Evolutionary conservation across 78 protist species (phyloP), one percentile per base, ranked within the genome.

Genomic region (Dictyostelium citrinum): DNA sequence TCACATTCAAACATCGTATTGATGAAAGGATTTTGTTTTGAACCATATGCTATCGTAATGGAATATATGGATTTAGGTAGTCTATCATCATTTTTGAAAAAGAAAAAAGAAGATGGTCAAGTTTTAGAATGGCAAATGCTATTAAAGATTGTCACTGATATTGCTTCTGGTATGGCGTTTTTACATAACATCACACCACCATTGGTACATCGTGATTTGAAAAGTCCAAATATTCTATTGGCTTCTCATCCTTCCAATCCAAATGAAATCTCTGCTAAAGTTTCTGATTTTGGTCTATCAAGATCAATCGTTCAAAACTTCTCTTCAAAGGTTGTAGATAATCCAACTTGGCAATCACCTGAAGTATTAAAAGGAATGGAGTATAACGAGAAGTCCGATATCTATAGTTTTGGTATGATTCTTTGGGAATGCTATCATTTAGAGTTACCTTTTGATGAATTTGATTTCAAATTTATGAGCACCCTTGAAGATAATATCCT

Each of bases 261-360:
- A 27, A 29, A 24, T 29, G 33, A 67, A 51, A 84, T 91, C 14
- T 39, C 72, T 0, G 95, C 95, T 3, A 91, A 91, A 58, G 75
- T 91, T 11, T 83, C 92, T 37, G 95, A 91, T 76, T 82, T 91
- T 67, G 95, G 95, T 16, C n/a, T 91, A 3, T 46, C 77, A 17
- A 70, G 90, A 41, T 14, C 90, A 2, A 84, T 83, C 1, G 91
- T 84, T 9, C 90, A 83, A 55, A 70, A 83, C 6, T 84, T 91
- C 58, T 77, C 78, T 24, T 86, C 93, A 11, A 80, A 82, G 29
- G 84, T 81, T 11, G 96, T 93, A 0, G 96, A 84, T 39, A 93
- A 93, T 77, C 96, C 96, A 43, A 93, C 82, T 5, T 93, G 96
- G 96, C 43, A 85, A 43, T 86, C 95, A 12, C 96, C 96, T 5